phyloP scores from a whole-genome alignment of 2,329 filamentous ascomycete species.

The Fusarium haematococcum region DNA sequence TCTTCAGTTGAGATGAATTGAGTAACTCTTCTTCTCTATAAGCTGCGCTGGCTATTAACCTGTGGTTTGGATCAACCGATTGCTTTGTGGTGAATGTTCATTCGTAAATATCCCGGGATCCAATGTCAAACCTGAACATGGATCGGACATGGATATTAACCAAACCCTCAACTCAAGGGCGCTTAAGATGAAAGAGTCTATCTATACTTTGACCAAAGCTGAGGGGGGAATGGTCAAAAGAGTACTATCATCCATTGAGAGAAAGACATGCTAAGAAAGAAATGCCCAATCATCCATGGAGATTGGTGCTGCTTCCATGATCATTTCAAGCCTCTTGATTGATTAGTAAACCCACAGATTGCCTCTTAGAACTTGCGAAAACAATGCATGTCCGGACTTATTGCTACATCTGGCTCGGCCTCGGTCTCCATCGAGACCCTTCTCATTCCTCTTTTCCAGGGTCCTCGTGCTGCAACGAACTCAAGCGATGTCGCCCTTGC shows the following conservation, averaged over 20 bases:
- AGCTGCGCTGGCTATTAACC: background rate
- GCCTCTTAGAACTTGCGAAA: background rate
- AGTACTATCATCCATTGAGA: too few relatives aligned
- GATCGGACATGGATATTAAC: too few relatives aligned
- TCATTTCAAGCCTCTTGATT: background rate
- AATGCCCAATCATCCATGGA: background rate
- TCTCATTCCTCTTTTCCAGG: background rate
- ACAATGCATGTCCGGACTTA: background rate
- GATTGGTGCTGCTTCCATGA: background rate
- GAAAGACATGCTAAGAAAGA: too few relatives aligned
- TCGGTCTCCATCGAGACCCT: background rate
- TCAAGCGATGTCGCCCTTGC: background rate
- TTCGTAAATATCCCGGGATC: too few relatives aligned
- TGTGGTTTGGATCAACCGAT: background rate
- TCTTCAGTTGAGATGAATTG: too few relatives aligned
- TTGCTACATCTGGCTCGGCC: background rate
- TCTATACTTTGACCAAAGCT: too few relatives aligned
- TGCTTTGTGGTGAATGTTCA: background rate
- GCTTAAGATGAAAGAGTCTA: too few relatives aligned
- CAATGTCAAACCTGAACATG: too few relatives aligned
- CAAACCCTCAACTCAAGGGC: too few relatives aligned
- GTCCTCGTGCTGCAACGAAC: background rate
- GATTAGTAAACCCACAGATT: background rate
- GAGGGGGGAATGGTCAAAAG: too few relatives aligned
- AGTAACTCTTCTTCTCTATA: background rate